A percentile compares a stretch with the other conserved stretches of the same genome.
Conservation (phyloP, 2,329 filamentous ascomycete species). For the Metarhizium rileyi region DNA sequence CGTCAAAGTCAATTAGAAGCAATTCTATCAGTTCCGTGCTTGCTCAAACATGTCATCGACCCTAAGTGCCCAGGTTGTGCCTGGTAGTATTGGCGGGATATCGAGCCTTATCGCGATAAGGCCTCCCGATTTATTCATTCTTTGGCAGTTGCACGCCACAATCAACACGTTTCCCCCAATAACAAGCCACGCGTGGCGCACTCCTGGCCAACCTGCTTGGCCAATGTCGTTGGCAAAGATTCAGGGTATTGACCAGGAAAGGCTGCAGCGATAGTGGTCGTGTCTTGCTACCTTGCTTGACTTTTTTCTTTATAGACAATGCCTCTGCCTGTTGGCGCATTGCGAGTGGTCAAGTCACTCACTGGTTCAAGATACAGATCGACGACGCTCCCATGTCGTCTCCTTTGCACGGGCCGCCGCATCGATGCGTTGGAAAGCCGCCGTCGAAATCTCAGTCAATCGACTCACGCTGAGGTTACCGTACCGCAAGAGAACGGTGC, state of each 20-base stretch:
- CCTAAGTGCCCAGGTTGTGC: no score
- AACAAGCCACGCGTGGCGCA: slow-evolving; percentile 4
- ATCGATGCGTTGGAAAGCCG: neutral
- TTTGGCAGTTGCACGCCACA: neutral
- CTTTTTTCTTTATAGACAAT: slow-evolving; percentile 2
- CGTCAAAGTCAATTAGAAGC: no score
- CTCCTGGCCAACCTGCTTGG: neutral
- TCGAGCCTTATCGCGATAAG: slow-evolving; percentile 1
- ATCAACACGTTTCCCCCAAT: neutral
- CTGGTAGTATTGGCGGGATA: no score
- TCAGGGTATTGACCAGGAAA: neutral
- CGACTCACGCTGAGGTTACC: neutral
- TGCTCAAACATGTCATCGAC: no score
- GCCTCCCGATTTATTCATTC: neutral
- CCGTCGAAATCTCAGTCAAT: neutral
- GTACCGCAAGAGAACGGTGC: neutral
- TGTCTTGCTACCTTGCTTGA: neutral
- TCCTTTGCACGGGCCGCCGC: neutral
- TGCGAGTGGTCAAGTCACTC: neutral
- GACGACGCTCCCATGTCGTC: neutral
- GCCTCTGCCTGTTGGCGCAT: slow-evolving; percentile 6
- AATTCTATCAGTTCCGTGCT: no score
- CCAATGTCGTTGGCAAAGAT: no score
- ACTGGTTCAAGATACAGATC: slow-evolving; percentile 3
- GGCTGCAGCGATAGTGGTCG: neutral